These are phyloP conservation scores for Daedaleopsis sinensis DNA, from an alignment of 768 basidiomycete species.

Conservation along the genomic window DNA sequence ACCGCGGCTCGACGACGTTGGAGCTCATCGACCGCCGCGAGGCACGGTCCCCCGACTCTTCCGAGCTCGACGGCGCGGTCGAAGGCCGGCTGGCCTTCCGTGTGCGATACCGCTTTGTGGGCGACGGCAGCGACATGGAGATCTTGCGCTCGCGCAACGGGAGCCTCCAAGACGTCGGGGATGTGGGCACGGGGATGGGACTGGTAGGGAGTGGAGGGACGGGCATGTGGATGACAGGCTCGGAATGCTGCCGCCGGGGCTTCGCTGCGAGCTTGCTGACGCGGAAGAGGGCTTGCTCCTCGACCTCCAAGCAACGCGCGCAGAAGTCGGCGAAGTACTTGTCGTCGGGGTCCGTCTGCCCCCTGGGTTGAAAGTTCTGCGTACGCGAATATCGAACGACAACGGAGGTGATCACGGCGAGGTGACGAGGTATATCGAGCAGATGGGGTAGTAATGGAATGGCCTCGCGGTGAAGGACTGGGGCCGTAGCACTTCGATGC, in stretches of 20 bases:
- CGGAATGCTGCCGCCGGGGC: constrained; percentile 17
- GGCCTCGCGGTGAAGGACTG: constrained; percentile 65
- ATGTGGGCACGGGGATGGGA: constrained; percentile 17
- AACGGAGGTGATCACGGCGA: constrained; percentile 75
- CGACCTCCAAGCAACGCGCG: constrained; percentile 65
- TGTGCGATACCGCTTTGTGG: background rate
- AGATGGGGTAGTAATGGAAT: constrained; percentile 74
- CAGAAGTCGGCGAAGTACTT: constrained; percentile 56
- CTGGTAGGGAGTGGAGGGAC: constrained; percentile 10
- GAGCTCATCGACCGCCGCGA: constrained; percentile 7
- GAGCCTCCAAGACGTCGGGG: constrained; percentile 18
- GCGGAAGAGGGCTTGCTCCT: constrained; percentile 66
- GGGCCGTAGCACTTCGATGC: constrained; percentile 58
- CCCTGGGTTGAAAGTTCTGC: constrained; percentile 29
- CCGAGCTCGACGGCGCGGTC: constrained; percentile 48
- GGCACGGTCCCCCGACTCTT: background rate
- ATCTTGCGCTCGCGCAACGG: constrained; percentile 19
- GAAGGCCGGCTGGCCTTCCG: constrained; percentile 31
- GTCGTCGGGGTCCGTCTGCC: constrained; percentile 30
- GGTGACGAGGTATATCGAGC: constrained; percentile 77
- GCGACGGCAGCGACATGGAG: constrained; percentile 8
- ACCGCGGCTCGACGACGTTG: constrained; percentile 9
- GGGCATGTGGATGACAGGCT: constrained; percentile 16
- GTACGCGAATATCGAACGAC: constrained; percentile 65
- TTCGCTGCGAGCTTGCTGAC: constrained; percentile 60